Conservation (phyloP, 371 early-diverging fungal species). For the Mucor circinelloides region DNA sequence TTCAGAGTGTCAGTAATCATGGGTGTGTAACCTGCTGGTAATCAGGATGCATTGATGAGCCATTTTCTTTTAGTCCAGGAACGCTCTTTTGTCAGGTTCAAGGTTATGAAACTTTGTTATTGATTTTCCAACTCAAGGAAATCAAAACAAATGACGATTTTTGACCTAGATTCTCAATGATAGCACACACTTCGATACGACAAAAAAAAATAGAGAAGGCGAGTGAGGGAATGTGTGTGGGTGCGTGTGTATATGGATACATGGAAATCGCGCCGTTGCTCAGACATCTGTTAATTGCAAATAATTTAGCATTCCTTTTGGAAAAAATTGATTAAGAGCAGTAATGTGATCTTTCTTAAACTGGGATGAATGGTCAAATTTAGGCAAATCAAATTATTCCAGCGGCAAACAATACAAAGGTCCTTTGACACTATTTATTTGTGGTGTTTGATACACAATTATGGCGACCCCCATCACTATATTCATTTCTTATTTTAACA, state of each 20-base stretch:
- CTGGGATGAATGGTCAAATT: not conserved
- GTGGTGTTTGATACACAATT: too few relatives aligned
- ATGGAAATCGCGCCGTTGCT: not conserved
- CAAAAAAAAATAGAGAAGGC: not conserved
- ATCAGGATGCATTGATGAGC: not conserved
- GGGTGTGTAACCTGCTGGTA: not conserved
- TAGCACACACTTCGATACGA: not conserved
- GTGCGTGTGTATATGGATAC: too few relatives aligned
- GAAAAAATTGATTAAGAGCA: not conserved
- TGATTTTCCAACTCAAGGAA: not conserved
- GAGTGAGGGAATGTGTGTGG: too few relatives aligned
- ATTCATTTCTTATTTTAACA: too few relatives aligned
- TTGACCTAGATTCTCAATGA: not conserved
- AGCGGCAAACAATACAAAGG: not conserved
- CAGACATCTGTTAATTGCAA: not conserved
- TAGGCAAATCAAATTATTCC: not conserved
- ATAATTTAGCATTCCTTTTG: not conserved
- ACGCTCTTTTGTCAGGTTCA: not conserved
- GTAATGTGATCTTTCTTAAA: not conserved
- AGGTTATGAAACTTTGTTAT: not conserved
- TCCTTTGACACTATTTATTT: not conserved
- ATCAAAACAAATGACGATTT: not conserved
- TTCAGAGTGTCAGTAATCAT: not conserved
- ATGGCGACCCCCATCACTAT: too few relatives aligned
- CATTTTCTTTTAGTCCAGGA: not conserved